phyloP scores from a whole-genome alignment of 2,329 filamentous ascomycete genomes.

The Chaetomiaceae sp. region DNA sequence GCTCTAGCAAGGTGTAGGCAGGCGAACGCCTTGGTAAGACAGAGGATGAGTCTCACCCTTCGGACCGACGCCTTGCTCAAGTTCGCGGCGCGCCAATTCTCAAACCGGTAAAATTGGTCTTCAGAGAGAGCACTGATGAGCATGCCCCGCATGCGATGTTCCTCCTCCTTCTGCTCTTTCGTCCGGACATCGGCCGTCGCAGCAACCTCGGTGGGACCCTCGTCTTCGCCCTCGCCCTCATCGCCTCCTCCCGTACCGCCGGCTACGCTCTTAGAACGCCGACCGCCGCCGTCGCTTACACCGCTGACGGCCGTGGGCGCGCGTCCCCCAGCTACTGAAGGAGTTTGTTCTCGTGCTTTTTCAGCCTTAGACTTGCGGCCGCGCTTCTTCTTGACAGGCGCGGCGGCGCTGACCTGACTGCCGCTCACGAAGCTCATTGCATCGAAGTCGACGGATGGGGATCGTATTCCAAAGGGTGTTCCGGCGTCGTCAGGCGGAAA shows the following conservation, averaged over 20 bases:
- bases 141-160: conserved; percentile 59
- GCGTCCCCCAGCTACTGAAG: conserved; percentile 41
- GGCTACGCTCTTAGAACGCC: conserved; percentile 33
- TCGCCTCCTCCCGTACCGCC: conserved; percentile 52
- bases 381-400: conserved; percentile 54
- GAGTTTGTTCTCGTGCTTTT: conserved; percentile 46
- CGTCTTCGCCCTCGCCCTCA: conserved; percentile 41
- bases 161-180: conserved; percentile 64
- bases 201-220: conserved; percentile 32
- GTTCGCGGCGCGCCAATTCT: conserved; percentile 65
- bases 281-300: conserved; percentile 35
- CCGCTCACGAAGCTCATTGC: conserved; percentile 57
- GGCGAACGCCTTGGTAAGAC: background rate
- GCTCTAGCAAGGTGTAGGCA: background rate
- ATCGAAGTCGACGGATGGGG: conserved; percentile 64
- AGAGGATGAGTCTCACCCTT: conserved; percentile 44
- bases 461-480: conserved; percentile 55
- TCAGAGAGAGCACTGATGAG: conserved; percentile 60
- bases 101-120: conserved; percentile 66
- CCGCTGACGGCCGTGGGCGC: conserved; percentile 40
- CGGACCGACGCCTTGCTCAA: conserved; percentile 65
- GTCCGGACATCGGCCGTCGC: conserved; percentile 53
- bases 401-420: conserved; percentile 49
- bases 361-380: conserved; percentile 57
- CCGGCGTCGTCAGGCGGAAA: conserved; percentile 64